These are phyloP conservation scores for Lactifluus piperatus DNA, from an alignment of 768 basidiomycete species.

Conservation along the genomic window DNA sequence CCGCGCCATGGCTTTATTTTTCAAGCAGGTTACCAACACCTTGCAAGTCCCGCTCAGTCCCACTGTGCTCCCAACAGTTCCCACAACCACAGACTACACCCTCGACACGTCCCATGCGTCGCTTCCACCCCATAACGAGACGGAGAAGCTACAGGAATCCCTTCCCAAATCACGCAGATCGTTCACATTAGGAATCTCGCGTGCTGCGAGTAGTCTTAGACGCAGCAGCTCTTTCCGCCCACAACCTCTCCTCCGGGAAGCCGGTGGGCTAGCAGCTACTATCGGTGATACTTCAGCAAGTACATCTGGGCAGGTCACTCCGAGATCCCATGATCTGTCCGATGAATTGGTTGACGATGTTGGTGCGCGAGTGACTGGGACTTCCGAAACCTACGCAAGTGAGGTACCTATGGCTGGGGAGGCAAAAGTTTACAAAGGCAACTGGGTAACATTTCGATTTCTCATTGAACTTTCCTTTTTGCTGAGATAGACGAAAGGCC, in stretches of 20 bases:
- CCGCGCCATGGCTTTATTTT: constrained; percentile 66
- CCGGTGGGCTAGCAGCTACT: background rate
- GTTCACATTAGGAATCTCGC: background rate
- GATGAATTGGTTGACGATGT: constrained; percentile 21
- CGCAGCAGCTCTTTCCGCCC: background rate
- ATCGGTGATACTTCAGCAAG: background rate
- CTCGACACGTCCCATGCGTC: background rate
- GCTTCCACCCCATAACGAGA: background rate
- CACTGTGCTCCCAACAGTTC: background rate
- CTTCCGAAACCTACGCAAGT: constrained; percentile 14
- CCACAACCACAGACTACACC: background rate
- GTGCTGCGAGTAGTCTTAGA: background rate
- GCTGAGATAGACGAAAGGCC: background rate
- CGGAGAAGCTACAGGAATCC: background rate
- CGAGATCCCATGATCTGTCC: background rate
- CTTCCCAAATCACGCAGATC: background rate
- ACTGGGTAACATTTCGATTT: constrained; percentile 32
- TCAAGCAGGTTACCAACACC: constrained; percentile 54
- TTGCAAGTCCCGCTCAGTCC: constrained; percentile 3
- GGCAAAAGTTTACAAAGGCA: constrained; percentile 41
- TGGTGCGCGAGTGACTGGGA: constrained; percentile 17
- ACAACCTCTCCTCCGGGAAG: background rate
- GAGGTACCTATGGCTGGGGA: constrained; percentile 46
- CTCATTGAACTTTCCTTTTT: background rate
- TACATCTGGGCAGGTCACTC: constrained; percentile 2